Conservation (phyloP, 1,284 basidiomycete species). For the Golubevia sp. region DNA sequence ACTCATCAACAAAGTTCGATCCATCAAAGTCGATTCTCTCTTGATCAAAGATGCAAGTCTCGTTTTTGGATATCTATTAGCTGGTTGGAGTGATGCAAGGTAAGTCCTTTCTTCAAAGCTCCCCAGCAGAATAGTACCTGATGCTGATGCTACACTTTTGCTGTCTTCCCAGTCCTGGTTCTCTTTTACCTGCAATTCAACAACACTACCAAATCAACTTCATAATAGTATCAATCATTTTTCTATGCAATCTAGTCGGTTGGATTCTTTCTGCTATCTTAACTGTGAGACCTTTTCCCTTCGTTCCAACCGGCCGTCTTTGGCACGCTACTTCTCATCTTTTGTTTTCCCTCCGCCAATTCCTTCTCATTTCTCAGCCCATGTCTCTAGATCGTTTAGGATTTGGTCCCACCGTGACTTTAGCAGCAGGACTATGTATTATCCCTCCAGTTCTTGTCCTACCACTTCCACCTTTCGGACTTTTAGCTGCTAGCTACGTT, state of each 20-base stretch:
- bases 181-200: conserved; percentile 30
- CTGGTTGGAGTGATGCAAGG: too few species aligned
- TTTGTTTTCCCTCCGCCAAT: too few species aligned
- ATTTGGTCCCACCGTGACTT: conserved; percentile 22
- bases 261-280: conserved; percentile 23
- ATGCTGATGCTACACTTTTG: too few species aligned
- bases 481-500: conserved; percentile 25
- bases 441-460: conserved; percentile 22
- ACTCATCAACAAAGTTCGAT: too few species aligned
- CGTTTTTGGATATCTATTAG: too few species aligned
- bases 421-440: conserved; percentile 13
- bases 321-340: too few species aligned
- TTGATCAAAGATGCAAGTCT: too few species aligned
- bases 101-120: too few species aligned
- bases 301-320: too few species aligned
- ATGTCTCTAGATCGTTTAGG: conserved; percentile 22
- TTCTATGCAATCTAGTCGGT: conserved; percentile 31
- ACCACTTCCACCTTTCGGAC: conserved; percentile 27
- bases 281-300: background rate
- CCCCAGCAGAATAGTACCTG: too few species aligned
- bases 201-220: conserved; percentile 22
- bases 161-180: conserved; percentile 26
- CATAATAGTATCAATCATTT: conserved; percentile 24
- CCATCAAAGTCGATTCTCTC: too few species aligned
- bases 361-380: background rate